phyloP scores from a whole-genome alignment of 2,329 filamentous ascomycete species.

The Corniculantispora saksenae region DNA sequence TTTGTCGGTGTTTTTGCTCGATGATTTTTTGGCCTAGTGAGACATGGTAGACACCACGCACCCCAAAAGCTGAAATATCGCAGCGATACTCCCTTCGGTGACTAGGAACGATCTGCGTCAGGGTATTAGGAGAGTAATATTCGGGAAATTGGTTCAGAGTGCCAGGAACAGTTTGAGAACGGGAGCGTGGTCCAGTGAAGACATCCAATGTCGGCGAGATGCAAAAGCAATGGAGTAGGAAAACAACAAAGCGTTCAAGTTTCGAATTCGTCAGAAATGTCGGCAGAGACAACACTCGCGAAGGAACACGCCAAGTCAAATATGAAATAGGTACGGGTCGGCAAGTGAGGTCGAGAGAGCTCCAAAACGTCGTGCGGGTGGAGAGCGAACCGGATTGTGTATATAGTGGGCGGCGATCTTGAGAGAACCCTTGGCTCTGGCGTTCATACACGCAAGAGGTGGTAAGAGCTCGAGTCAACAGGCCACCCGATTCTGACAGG shows the following conservation, averaged over 20 bases:
- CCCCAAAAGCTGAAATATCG: background rate
- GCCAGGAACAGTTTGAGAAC: background rate
- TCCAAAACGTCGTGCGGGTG: slow-evolving; percentile 5
- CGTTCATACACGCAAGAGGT: background rate
- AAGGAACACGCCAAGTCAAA: background rate
- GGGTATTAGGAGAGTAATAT: background rate
- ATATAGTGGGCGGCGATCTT: slow-evolving; percentile 19
- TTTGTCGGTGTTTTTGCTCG: background rate
- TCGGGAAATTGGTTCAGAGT: slow-evolving; percentile 1
- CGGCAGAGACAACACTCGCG: background rate
- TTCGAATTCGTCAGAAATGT: background rate
- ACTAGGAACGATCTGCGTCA: background rate
- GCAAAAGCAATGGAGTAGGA: background rate
- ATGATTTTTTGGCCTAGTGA: background rate
- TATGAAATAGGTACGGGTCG: background rate
- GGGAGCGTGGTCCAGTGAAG: background rate
- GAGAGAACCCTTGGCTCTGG: slow-evolving; percentile 10
- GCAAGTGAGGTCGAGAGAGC: slow-evolving; percentile 1
- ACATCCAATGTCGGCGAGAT: background rate
- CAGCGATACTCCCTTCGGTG: background rate
- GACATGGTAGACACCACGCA: slow-evolving; percentile 8
- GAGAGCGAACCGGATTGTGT: slow-evolving; percentile 11
- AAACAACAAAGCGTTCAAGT: background rate
- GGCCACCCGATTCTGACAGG: slow-evolving; percentile 1
- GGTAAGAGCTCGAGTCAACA: slow-evolving; percentile 6